Evolutionary conservation across 1,139 yeast species (phyloP).

Genomic region (Trichomonascaceae sp.): DNA sequence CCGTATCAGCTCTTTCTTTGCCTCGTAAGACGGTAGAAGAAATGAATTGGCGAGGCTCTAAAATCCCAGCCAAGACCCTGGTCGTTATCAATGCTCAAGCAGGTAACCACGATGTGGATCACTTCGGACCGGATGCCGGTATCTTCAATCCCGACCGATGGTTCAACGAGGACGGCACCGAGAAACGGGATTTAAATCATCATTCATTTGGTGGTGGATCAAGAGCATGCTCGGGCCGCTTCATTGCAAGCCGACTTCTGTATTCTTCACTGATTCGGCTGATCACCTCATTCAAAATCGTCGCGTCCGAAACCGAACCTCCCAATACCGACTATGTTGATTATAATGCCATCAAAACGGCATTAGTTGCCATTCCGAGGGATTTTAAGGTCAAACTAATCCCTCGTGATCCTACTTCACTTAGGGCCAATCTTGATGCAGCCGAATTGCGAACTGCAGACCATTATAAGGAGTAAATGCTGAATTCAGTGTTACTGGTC

Average conservation of each 20-base stretch:
- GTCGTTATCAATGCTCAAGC: slow-evolving; percentile 63
- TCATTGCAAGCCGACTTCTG: slow-evolving; percentile 52
- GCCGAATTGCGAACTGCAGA: slow-evolving; percentile 18
- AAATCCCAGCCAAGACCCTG: slow-evolving; percentile 50
- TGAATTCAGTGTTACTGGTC: no score
- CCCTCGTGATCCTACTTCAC: slow-evolving; percentile 18
- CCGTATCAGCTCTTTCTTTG: slow-evolving; percentile 59
- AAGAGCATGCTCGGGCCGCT: slow-evolving; percentile 57
- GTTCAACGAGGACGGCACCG: slow-evolving; percentile 34
- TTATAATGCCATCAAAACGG: slow-evolving; percentile 23
- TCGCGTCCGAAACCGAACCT: slow-evolving; percentile 20
- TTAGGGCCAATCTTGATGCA: slow-evolving; percentile 16
- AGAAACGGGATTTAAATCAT: slow-evolving; percentile 34
- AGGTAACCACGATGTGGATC: slow-evolving; percentile 55
- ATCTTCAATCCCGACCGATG: slow-evolving; percentile 52
- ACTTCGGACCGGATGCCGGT: slow-evolving; percentile 41
- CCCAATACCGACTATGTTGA: slow-evolving; percentile 23
- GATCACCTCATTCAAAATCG: slow-evolving; percentile 23
- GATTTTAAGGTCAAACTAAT: slow-evolving; percentile 23
- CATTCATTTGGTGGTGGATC: slow-evolving; percentile 62
- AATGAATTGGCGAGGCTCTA: slow-evolving; percentile 35
- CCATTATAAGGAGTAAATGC: slow-evolving; percentile 13
- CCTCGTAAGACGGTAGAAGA: slow-evolving; percentile 54
- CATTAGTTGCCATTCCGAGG: slow-evolving; percentile 24
- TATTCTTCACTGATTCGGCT: slow-evolving; percentile 40